A percentile compares a stretch with the other conserved stretches of the same genome.
Conservation (phyloP, 2,329 filamentous ascomycete genomes). For the Trichoderma afroharzianum region DNA sequence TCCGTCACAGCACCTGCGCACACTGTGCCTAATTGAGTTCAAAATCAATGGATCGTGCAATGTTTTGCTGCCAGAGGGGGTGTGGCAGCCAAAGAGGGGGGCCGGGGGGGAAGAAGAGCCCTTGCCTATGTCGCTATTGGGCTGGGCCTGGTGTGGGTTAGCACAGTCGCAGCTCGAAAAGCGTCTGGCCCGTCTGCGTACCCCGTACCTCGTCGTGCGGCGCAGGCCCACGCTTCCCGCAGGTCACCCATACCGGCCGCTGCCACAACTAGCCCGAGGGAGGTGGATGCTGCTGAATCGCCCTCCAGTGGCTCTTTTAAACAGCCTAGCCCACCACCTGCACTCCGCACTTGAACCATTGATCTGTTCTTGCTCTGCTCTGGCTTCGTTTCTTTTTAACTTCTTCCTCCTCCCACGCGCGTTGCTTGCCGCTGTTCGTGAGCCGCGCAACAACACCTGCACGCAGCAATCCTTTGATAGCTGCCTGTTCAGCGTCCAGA, state of each 20-base stretch:
- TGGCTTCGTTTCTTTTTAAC: not conserved
- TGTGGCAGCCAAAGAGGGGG: not conserved
- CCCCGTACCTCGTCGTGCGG: not conserved
- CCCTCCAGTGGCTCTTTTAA: no score
- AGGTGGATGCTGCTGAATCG: not conserved
- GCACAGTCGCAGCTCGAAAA: not conserved
- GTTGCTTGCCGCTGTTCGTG: not conserved
- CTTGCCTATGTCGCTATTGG: no score
- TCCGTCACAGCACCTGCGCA: not conserved
- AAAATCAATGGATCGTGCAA: not conserved
- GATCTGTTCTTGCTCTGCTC: not conserved
- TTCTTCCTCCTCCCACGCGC: not conserved
- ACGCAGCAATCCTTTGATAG: not conserved
- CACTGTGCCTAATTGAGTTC: not conserved
- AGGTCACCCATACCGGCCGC: not conserved
- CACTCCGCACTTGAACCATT: conserved; percentile 16
- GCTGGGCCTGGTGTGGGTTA: no score
- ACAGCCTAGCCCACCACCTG: conserved; percentile 13
- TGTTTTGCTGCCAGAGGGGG: not conserved
- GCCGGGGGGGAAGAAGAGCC: no score
- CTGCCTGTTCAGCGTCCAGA: not conserved
- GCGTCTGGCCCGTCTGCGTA: not conserved
- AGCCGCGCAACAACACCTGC: conserved; percentile 3
- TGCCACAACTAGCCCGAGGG: not conserved
- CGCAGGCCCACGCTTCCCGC: not conserved